phyloP scores from a whole-genome alignment of 225 moss, liverwort and hornwort species.

The Pleurozium schreberi region DNA sequence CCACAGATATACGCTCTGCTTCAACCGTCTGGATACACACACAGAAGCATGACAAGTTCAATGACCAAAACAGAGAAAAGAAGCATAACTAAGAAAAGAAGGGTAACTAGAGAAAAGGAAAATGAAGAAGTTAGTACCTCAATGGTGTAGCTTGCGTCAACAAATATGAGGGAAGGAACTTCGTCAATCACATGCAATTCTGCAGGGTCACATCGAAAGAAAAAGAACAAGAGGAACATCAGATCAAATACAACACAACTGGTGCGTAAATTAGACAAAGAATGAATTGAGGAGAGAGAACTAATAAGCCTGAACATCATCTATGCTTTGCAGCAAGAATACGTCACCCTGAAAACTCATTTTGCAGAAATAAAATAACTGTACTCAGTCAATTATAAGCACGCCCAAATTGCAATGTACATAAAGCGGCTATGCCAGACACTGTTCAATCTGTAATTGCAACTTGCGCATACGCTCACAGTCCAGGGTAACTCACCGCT shows the following conservation, averaged over 20 bases:
- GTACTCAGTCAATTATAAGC: not conserved
- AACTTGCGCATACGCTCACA: not conserved
- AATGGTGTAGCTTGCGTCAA: constrained; percentile 91
- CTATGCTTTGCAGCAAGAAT: not conserved
- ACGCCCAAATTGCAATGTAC: not conserved
- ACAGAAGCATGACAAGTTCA: not conserved
- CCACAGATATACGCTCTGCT: constrained; percentile 98
- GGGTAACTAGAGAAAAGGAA: not conserved
- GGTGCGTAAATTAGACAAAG: not conserved
- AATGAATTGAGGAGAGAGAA: not conserved
- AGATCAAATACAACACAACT: not conserved
- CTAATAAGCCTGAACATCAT: not conserved
- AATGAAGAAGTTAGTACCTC: constrained; percentile 41
- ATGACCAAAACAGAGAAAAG: not conserved
- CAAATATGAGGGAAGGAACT: constrained; percentile 89
- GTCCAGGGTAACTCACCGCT: constrained; percentile 56
- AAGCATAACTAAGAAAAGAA: not conserved
- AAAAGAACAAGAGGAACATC: not conserved
- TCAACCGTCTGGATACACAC: constrained; percentile 71
- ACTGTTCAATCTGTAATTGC: not conserved
- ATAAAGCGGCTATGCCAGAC: not conserved
- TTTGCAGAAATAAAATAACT: not conserved
- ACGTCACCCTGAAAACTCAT: not conserved
- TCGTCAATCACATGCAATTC: constrained; percentile 94
- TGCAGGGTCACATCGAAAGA: constrained; percentile 18